Evolutionary conservation across 345 rosid species (phyloP).

Genomic region (Eucalyptus cladocalyx): DNA sequence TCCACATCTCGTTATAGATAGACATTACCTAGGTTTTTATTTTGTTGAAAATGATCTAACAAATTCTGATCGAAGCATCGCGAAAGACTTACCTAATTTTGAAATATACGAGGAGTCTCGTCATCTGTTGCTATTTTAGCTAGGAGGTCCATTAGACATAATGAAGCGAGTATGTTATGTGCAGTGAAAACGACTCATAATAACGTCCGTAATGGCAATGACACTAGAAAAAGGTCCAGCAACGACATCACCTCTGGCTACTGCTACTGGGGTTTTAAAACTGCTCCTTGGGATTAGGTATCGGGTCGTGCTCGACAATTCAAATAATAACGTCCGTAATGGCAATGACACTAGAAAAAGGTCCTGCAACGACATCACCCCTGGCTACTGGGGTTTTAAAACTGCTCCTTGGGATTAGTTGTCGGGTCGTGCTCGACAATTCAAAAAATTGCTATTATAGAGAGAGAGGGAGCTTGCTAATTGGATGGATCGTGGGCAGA

Average conservation of each 20-base stretch:
- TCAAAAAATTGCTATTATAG: background rate
- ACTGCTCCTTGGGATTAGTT: background rate
- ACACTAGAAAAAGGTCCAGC: background rate
- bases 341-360: background rate
- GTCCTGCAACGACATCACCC: background rate
- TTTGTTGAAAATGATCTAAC: background rate
- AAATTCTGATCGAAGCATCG: background rate
- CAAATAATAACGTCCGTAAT: background rate
- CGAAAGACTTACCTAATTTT: background rate
- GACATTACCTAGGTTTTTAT: background rate
- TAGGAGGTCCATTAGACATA: background rate
- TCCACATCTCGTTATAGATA: background rate
- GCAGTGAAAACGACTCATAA: background rate
- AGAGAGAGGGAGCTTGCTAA: background rate
- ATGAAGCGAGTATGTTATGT: background rate
- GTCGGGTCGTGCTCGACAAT: background rate
- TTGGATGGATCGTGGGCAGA: background rate
- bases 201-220: background rate
- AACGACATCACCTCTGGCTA: background rate
- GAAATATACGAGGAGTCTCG: background rate
- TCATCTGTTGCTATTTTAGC: background rate
- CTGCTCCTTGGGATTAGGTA: background rate
- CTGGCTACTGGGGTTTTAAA: background rate
- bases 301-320: background rate
- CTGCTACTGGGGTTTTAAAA: background rate